phyloP scores from a whole-genome alignment of 2,329 filamentous ascomycete genomes.

The Clonostachys rhizophaga region DNA sequence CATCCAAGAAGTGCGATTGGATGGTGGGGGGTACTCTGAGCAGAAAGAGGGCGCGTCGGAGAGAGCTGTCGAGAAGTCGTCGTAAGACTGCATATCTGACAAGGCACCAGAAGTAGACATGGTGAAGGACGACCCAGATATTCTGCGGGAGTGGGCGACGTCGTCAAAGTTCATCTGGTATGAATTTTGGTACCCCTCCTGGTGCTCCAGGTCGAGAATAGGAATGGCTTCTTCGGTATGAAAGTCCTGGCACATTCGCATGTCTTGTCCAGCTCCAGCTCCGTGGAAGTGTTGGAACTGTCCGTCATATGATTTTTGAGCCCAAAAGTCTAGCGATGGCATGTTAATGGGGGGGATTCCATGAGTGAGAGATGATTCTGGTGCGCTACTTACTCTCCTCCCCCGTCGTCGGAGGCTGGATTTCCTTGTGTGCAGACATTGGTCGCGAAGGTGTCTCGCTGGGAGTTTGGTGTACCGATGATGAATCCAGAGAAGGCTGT shows the following conservation, averaged over 20 bases:
- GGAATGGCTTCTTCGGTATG: constrained; percentile 59
- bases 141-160: constrained; percentile 51
- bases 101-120: constrained; percentile 62
- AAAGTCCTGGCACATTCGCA: constrained; percentile 57
- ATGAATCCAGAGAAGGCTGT: neutral
- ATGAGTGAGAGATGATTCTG: neutral
- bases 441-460: constrained; percentile 1
- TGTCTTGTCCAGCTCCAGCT: constrained; percentile 38
- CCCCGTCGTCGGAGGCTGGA: constrained; percentile 1
- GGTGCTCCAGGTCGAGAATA: constrained; percentile 49
- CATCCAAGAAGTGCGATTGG: constrained; percentile 66
- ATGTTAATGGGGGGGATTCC: neutral
- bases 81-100: constrained; percentile 66
- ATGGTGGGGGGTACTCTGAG: constrained; percentile 62
- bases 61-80: constrained; percentile 62
- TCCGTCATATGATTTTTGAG: constrained; percentile 52
- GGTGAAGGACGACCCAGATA: constrained; percentile 71
- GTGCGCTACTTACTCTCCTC: constrained; percentile 1
- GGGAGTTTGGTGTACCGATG: neutral
- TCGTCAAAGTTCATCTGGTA: constrained; percentile 47
- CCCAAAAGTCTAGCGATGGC: constrained; percentile 29
- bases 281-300: constrained; percentile 44
- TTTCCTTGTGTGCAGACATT: constrained; percentile 2
- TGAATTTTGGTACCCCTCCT: neutral
- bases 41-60: constrained; percentile 65